phyloP scores from a whole-genome alignment of 2,329 filamentous ascomycete species.

The Dactylellina sp. region DNA sequence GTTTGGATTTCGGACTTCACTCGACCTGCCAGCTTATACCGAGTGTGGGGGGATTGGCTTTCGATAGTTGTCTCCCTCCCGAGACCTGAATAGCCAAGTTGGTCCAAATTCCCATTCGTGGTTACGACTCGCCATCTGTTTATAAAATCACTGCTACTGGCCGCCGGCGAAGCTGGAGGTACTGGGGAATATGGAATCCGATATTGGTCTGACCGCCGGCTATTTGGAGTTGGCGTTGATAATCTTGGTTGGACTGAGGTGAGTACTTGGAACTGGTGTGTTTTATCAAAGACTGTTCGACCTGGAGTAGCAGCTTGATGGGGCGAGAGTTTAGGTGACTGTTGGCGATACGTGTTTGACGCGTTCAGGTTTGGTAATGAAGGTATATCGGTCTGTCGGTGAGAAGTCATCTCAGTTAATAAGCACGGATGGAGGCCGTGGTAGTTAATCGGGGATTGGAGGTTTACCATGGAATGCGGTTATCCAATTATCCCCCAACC shows the following conservation, averaged over 20 bases:
- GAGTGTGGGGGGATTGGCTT: not conserved
- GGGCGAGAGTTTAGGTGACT: not conserved
- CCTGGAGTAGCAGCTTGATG: not conserved
- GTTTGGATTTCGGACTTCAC: not conserved
- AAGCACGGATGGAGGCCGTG: not conserved
- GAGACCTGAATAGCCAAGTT: not conserved
- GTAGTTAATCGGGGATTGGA: not conserved
- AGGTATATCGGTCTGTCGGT: not conserved
- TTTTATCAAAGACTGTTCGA: too few relatives aligned
- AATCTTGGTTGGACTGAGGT: not conserved
- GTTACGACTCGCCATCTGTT: conserved; percentile 41
- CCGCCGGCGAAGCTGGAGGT: conserved; percentile 4
- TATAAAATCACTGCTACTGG: conserved; percentile 6
- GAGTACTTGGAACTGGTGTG: not conserved
- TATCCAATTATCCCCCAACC: not conserved
- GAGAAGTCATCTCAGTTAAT: conserved; percentile 11
- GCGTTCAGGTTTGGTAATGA: conserved; percentile 9
- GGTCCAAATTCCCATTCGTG: not conserved
- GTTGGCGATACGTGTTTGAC: conserved; percentile 12
- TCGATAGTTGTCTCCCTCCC: conserved; percentile 17
- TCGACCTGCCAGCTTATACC: not conserved
- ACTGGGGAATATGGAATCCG: conserved; percentile 1
- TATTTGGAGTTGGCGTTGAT: conserved; percentile 7
- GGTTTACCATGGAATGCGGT: conserved; percentile 1
- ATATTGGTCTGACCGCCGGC: not conserved